Evolutionary conservation across 2,329 filamentous ascomycete species (phyloP), one percentile per base, ranked within the genome.

Genomic region (Cercospora nicotianae): DNA sequence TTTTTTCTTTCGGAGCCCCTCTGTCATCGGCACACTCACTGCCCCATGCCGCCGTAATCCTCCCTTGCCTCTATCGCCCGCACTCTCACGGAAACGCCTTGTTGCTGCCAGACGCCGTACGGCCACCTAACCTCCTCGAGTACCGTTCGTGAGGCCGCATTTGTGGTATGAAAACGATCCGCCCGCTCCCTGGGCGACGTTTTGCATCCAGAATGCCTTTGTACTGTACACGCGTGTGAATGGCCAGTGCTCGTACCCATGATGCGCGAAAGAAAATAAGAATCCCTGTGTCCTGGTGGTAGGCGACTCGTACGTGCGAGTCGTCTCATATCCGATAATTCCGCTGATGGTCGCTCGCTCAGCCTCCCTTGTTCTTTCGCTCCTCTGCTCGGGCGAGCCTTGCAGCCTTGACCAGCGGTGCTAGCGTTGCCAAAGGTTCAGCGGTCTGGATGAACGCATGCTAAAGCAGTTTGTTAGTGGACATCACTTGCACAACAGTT

Each of bases 341-440:
- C 26, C 48, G 33, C 12, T 18, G 12, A 12, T 3, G 9, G 16
- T 30, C 3, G 57, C 31, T 26, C 31, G 36, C 66, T 72, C 63
- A 75, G 33, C 67, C 73, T 68, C 82, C 82, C 77, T 85, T 85
- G 75, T 83, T 83, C 68, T 79, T 79, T 39, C 81, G 79, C 81
- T 98, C 94, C 76, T 94, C 90, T 28, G 91, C 91, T 79, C 94
- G 87, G 71, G 93, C 93, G 78, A 92, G 89, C 72, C 94, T 87
- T 59, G 94, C 94, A 51, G 93, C 91, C 76, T 90, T 88, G 63
- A 98, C 94, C 67, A 98, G 86, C 9, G 94, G 94, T 28, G 94
- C 90, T 64, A 98, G 85, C 68, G 93, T 92, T 64, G 85, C 85
- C 20, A 86, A 76, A 23, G 83, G 82, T 74, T 85, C 83, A 55